A percentile compares a stretch with the other conserved stretches of the same genome.
Conservation (phyloP, 257 asterid genomes). For the Gentiana dahurica region DNA sequence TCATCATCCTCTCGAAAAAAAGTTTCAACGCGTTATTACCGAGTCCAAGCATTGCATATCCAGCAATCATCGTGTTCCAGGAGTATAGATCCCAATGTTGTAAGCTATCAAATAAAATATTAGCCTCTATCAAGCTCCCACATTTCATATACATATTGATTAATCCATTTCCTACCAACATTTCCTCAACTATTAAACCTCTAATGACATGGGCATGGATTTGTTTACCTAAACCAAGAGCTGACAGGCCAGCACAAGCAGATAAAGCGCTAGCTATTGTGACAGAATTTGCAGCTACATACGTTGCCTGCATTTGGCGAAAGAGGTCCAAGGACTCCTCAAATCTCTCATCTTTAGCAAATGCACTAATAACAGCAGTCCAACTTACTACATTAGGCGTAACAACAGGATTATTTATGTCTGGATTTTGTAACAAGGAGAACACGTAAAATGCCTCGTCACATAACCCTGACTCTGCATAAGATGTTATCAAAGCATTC, state of each 20-base stretch:
- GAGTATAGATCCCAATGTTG: constrained; percentile 29
- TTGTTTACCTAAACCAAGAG: constrained; percentile 42
- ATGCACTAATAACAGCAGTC: constrained; percentile 52
- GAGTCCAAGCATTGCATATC: constrained; percentile 54
- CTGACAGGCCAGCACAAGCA: constrained; percentile 52
- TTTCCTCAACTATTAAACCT: constrained; percentile 15
- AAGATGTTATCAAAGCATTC: constrained; percentile 61
- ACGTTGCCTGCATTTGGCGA: constrained; percentile 45
- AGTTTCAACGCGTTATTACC: constrained; percentile 29
- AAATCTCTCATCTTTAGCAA: constrained; percentile 29
- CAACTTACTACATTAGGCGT: constrained; percentile 62
- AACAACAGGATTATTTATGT: constrained; percentile 7
- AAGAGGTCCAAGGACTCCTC: constrained; percentile 47
- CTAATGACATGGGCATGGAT: constrained; percentile 38
- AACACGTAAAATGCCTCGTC: constrained; percentile 40
- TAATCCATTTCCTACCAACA: constrained; percentile 43
- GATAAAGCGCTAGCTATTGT: constrained; percentile 41
- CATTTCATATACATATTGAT: constrained; percentile 67
- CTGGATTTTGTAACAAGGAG: constrained; percentile 22
- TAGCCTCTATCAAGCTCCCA: constrained; percentile 32
- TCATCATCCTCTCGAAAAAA: constrained; percentile 27
- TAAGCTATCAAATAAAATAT: constrained; percentile 24
- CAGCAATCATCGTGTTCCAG: constrained; percentile 65
- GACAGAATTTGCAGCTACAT: constrained; percentile 34
- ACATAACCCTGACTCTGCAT: constrained; percentile 50